Conservation (phyloP, 495 filamentous ascomycete species). For the Trypethelium eluteriae region DNA sequence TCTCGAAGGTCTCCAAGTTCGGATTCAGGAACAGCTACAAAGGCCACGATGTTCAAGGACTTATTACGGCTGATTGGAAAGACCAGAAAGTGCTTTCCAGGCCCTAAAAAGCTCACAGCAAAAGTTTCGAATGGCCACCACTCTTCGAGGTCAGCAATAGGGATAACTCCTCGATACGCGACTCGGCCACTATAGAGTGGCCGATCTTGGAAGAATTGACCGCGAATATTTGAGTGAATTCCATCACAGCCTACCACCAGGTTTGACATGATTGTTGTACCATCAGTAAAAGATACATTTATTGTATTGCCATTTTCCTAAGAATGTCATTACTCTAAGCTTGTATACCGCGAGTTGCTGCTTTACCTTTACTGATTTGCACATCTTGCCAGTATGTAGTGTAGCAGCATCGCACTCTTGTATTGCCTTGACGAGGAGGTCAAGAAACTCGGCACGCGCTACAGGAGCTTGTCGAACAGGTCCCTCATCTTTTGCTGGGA, state of each 20-base stretch:
- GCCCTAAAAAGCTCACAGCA: slow-evolving; percentile 31
- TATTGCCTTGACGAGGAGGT: slow-evolving; percentile 39
- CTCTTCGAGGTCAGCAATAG: slow-evolving; percentile 9
- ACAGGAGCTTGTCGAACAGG: not conserved
- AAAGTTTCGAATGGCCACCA: slow-evolving; percentile 39
- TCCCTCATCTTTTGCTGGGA: slow-evolving; percentile 15
- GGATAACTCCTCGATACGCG: slow-evolving; percentile 18
- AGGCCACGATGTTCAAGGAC: slow-evolving; percentile 34
- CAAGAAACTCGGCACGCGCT: slow-evolving; percentile 42
- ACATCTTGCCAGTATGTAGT: slow-evolving; percentile 24
- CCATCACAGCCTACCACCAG: slow-evolving; percentile 21
- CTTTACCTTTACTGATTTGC: slow-evolving; percentile 7
- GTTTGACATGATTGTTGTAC: slow-evolving; percentile 13
- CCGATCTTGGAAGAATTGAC: slow-evolving; percentile 9
- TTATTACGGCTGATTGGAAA: slow-evolving; percentile 43
- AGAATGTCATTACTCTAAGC: not conserved
- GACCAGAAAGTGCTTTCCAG: slow-evolving; percentile 41
- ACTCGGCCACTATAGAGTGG: slow-evolving; percentile 11
- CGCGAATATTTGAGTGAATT: slow-evolving; percentile 19
- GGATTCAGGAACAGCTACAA: slow-evolving; percentile 18
- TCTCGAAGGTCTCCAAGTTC: slow-evolving; percentile 28
- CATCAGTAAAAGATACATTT: slow-evolving; percentile 17
- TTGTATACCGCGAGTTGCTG: slow-evolving; percentile 25
- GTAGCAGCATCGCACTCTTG: slow-evolving; percentile 27
- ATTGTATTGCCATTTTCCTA: slow-evolving; percentile 1